Base-by-base conservation (phyloP, 495 filamentous ascomycete species). In the Hypoxylon lienhwacheense region DNA sequence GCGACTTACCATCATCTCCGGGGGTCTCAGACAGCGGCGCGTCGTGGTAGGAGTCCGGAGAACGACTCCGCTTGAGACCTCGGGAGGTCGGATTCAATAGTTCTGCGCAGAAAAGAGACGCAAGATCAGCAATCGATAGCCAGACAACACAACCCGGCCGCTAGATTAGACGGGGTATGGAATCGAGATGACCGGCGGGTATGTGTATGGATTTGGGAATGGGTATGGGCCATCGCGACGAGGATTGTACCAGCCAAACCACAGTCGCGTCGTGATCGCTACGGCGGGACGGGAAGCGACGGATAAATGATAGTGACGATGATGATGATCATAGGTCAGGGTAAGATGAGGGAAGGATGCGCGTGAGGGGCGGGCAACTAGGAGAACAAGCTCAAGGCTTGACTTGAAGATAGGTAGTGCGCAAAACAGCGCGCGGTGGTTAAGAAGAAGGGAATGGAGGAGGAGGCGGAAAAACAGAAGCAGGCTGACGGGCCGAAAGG, bases 31-130 rank as follows among this genome's bases (percentile, higher is more conserved):
- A 79, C 55, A 70, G 61, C 57, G 73, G 70, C 57, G 75, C 70
- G 66, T 87, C 84, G 65, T 81, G 82, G 66, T 85, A 84, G 60
- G 70, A 77, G 60, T 95, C 89, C 61, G 90, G 91, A 44, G 93
- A 96, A 49, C 90, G 90, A 82, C 89, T 93, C 73, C 93, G 84
- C 77, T 97, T 98, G 67, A 89, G 70, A 55, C 91, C 90, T 68
- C 93, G 85, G 58, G 90, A 59, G 15, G 56, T 43, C 35, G 67
- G 53, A 45, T 66, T 71, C 12, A 66, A 37, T 29, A 76, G 50
- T 58, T 76, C 75, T 78, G 59, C 37, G 36, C 29, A 56, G n/a
- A 47, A 50, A 15, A 58, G 29, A 58, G 29, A 36, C 37, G 26
- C 32, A 21, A 33, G 49, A 36, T 67, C 41, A 67, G 65, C 34